Conservation (phyloP, 1,284 basidiomycete species). For the Inonotus obliquus region DNA sequence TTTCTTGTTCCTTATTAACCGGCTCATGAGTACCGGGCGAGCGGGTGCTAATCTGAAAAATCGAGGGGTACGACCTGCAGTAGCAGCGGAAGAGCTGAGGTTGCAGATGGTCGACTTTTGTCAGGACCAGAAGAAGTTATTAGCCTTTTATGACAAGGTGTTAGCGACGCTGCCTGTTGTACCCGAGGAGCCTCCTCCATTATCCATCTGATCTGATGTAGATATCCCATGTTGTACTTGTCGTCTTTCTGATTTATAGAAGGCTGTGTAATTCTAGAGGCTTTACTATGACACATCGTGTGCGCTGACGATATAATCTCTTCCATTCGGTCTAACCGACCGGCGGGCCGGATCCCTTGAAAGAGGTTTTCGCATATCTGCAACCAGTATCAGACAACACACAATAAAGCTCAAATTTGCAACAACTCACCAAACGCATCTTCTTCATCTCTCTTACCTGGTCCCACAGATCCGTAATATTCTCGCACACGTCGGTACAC, state of each 20-base stretch:
- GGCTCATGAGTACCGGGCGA: constrained; percentile 67
- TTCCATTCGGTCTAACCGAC: constrained; percentile 65
- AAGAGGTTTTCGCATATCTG: constrained; percentile 87
- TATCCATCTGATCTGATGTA: constrained; percentile 30
- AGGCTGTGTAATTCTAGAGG: constrained; percentile 8
- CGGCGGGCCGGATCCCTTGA: constrained; percentile 58
- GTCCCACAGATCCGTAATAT: constrained; percentile 77
- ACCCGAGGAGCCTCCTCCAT: constrained; percentile 60
- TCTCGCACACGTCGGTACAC: constrained; percentile 82
- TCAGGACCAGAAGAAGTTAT: constrained; percentile 48
- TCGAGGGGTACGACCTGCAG: constrained; percentile 44
- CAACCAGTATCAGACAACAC: neutral
- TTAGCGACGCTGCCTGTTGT: constrained; percentile 40
- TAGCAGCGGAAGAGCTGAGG: constrained; percentile 56
- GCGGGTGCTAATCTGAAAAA: constrained; percentile 50
- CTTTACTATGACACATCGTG: constrained; percentile 54
- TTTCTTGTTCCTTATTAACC: constrained; percentile 85
- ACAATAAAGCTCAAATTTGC: neutral
- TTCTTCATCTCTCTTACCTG: constrained; percentile 75
- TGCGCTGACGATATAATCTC: constrained; percentile 69
- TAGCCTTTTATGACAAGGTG: constrained; percentile 70
- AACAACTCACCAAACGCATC: constrained; percentile 82
- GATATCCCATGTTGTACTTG: neutral
- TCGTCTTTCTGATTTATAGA: neutral
- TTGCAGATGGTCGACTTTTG: constrained; percentile 63